Conservation (phyloP, 805 yeast species). For the Wickerhamomyces bisporus region DNA sequence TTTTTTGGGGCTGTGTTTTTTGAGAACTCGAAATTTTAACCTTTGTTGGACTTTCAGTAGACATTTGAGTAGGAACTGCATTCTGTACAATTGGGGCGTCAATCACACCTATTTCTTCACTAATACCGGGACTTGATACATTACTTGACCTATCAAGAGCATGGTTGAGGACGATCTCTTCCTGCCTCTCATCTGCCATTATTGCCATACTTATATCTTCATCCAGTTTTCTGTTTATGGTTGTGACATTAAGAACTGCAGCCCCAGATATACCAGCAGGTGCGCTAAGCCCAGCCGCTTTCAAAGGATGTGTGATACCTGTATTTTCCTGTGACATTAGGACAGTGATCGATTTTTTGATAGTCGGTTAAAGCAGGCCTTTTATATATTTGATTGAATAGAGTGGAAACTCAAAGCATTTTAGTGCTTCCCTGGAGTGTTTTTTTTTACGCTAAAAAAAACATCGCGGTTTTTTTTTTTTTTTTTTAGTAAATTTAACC, state of each 20-base stretch:
- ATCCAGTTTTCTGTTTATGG: background rate
- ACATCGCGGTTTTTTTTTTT: too few species aligned
- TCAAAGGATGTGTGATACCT: too few species aligned
- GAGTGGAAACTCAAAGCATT: too few species aligned
- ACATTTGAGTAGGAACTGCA: background rate
- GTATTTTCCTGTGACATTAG: too few species aligned
- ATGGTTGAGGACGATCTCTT: conserved; percentile 20
- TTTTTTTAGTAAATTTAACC: too few species aligned
- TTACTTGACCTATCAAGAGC: conserved; percentile 22
- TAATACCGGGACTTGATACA: conserved; percentile 19
- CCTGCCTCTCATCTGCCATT: conserved; percentile 16
- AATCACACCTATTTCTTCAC: too few species aligned
- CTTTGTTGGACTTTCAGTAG: background rate
- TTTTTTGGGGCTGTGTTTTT: background rate
- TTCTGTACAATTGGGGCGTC: background rate
- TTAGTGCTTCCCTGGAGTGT: too few species aligned
- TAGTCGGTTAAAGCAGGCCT: too few species aligned
- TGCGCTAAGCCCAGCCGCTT: background rate
- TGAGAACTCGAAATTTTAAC: background rate
- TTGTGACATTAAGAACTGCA: background rate
- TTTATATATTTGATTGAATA: too few species aligned
- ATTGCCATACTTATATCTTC: too few species aligned
- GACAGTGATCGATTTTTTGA: too few species aligned
- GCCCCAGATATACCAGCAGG: background rate
- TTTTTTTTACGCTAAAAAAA: too few species aligned